A percentile compares a stretch with the other conserved stretches of the same genome.
These are phyloP conservation scores for Immersiporthe knoxdaviesiana DNA, from an alignment of 2,329 filamentous ascomycete genomes.

Conservation along the genomic window DNA sequence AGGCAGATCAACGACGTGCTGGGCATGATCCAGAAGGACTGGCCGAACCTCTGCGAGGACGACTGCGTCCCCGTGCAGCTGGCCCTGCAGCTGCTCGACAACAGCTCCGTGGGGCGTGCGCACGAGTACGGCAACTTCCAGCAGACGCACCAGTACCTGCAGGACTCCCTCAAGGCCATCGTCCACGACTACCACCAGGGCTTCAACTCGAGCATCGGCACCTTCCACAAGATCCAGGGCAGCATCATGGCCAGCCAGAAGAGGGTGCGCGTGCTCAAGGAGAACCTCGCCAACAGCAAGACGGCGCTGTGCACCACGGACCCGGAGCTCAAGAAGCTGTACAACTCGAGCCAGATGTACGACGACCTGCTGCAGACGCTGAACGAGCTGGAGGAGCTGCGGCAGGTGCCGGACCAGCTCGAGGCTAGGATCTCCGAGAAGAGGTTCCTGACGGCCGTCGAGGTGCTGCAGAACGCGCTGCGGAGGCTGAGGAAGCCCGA, in stretches of 20 bases:
- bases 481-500: conserved; percentile 84
- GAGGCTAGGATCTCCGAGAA: conserved; percentile 97
- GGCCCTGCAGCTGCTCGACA: conserved; percentile 91
- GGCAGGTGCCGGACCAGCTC: conserved; percentile 86
- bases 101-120: conserved; percentile 88
- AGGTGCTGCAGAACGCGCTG: conserved; percentile 85
- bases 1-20: conserved; percentile 67
- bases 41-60: conserved; percentile 87
- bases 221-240: conserved; percentile 96
- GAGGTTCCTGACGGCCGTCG: conserved; percentile 88
- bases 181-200: conserved; percentile 99
- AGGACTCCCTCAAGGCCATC: conserved; percentile 88
- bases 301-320: conserved; percentile 81
- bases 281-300: conserved; percentile 81
- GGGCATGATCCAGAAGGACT: conserved; percentile 82
- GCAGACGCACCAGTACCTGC: conserved; percentile 83
- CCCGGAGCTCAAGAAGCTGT: conserved; percentile 88
- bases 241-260: conserved; percentile 89
- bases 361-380: conserved; percentile 86
- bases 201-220: conserved; percentile 98
- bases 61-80: conserved; percentile 93
- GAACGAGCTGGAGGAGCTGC: conserved; percentile 82
- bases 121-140: conserved; percentile 86
- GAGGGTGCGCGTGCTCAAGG: conserved; percentile 79
- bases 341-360: conserved; percentile 84